A percentile compares a stretch with the other conserved stretches of the same genome.
Conservation (phyloP, 2,329 filamentous ascomycete genomes). For the Bipolaris zeicola region DNA sequence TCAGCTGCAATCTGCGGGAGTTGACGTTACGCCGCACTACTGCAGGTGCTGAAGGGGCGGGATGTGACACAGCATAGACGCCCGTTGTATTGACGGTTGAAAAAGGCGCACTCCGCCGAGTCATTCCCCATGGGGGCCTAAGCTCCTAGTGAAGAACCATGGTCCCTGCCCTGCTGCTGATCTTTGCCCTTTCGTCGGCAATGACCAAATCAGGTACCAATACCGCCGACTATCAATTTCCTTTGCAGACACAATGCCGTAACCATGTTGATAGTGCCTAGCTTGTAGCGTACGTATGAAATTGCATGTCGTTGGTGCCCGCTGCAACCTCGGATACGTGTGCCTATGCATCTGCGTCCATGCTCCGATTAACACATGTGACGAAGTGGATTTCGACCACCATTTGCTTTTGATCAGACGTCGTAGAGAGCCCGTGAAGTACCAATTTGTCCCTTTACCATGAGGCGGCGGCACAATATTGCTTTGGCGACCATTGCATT, state of each 20-base stretch:
- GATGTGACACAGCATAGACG: neutral
- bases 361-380: conserved; percentile 3
- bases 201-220: conserved; percentile 3
- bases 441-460: neutral
- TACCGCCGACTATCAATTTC: conserved; percentile 2
- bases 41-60: conserved; percentile 3
- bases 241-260: neutral
- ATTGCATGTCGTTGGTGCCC: neutral
- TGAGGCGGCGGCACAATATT: conserved; percentile 16
- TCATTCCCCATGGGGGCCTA: conserved; percentile 14
- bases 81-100: conserved; percentile 18
- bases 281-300: neutral
- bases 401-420: neutral
- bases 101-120: conserved; percentile 23
- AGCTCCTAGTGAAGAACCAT: conserved; percentile 6
- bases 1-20: neutral
- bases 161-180: conserved; percentile 9
- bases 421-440: neutral
- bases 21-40: conserved; percentile 6
- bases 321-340: neutral
- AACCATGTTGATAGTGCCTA: neutral
- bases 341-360: neutral
- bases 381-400: neutral
- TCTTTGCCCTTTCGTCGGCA: conserved; percentile 5
- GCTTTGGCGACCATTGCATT: conserved; percentile 11